These are phyloP conservation scores for Eimeria praecox DNA, from an alignment of 169 alveolate genomes.

Conservation along the genomic window DNA sequence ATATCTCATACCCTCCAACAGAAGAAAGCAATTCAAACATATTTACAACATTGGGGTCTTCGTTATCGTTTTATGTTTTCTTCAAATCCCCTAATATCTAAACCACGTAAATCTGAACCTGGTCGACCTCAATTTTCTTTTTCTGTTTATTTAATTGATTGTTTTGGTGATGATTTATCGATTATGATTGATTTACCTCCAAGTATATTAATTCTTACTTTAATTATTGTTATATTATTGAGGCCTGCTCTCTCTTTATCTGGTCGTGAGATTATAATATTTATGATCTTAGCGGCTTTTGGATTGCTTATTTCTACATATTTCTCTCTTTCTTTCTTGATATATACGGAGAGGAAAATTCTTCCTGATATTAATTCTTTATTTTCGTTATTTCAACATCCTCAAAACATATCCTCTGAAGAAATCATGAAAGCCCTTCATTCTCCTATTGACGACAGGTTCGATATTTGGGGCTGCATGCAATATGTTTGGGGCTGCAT, in stretches of 20 bases:
- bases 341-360: not conserved
- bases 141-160: conserved; percentile 39
- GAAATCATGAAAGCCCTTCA: conserved; percentile 14
- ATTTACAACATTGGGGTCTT: conserved; percentile 66
- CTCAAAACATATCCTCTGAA: not conserved
- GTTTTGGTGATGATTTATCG: conserved; percentile 49
- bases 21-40: not conserved
- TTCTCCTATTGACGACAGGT: conserved; percentile 72
- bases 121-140: conserved; percentile 63
- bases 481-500: no score
- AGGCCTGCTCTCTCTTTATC: conserved; percentile 68
- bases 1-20: not conserved
- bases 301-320: conserved; percentile 55
- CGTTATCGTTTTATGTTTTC: conserved; percentile 43
- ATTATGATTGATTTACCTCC: conserved; percentile 75
- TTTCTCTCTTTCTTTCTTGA: conserved; percentile 5
- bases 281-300: conserved; percentile 69
- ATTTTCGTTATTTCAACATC: not conserved
- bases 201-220: conserved; percentile 22
- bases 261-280: conserved; percentile 59
- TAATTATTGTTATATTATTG: conserved; percentile 54
- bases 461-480: no score
- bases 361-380: conserved; percentile 40
- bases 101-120: conserved; percentile 23
- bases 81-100: conserved; percentile 51